These are phyloP conservation scores for Claviceps sp. DNA, from an alignment of 2,329 filamentous ascomycete species.

Conservation along the genomic window DNA sequence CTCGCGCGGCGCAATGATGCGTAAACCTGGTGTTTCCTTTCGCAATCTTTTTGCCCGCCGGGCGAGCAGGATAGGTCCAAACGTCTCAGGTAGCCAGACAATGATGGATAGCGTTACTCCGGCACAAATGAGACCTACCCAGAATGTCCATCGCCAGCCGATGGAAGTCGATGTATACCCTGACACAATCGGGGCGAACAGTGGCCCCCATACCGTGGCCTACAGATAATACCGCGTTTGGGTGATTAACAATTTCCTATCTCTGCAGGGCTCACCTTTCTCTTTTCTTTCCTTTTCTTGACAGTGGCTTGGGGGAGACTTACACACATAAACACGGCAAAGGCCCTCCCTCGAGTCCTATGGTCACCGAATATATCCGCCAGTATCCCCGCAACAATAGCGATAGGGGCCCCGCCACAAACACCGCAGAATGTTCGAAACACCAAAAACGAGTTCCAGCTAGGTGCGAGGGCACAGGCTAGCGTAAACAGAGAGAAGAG, in stretches of 20 bases:
- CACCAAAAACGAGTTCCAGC: conserved; percentile 37
- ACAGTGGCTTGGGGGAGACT: not conserved
- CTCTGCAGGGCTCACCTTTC: too few relatives aligned
- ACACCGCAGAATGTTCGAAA: conserved; percentile 38
- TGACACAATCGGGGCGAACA: conserved; percentile 50
- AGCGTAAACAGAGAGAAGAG: conserved; percentile 36
- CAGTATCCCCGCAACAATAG: conserved; percentile 46
- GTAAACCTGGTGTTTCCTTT: conserved; percentile 34
- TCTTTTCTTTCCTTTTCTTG: not conserved
- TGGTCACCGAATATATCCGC: conserved; percentile 47
- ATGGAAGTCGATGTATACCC: conserved; percentile 46
- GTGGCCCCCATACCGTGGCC: conserved; percentile 51
- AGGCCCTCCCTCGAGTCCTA: conserved; percentile 40
- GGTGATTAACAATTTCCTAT: not conserved
- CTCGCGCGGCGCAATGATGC: conserved; percentile 48
- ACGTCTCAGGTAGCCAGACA: conserved; percentile 51
- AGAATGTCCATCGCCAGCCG: conserved; percentile 59
- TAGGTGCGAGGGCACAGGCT: conserved; percentile 37
- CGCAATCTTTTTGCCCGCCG: conserved; percentile 43
- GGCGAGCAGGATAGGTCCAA: conserved; percentile 44
- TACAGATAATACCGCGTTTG: conserved; percentile 10
- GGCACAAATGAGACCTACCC: conserved; percentile 56
- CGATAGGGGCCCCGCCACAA: conserved; percentile 41
- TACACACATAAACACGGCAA: conserved; percentile 52
- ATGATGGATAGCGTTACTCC: conserved; percentile 46